Evolutionary conservation across 257 asterid species (phyloP), one percentile per base, ranked within the genome.

Genomic region (Penstemon davidsonii): DNA sequence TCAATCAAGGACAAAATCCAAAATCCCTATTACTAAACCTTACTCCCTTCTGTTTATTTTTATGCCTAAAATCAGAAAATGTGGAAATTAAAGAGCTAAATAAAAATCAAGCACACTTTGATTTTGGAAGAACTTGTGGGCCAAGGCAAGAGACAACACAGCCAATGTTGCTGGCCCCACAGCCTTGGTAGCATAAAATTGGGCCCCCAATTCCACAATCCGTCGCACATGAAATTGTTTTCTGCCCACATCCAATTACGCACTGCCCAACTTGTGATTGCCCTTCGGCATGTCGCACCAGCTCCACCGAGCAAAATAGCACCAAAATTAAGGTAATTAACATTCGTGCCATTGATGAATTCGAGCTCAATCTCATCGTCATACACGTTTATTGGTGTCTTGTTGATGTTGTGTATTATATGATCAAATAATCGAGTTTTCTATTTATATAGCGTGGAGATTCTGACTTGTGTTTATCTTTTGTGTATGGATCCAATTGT

Each of bases 111-210:
- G 15, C 56, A 66, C 71, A 42, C 7, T 42, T 56, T 55, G 65
- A 3, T 60, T 70, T 39, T 2, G 73, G 74, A 1, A 64, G 50
- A 6, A 41, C 9, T 73, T 65, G 77, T 45, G 59, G 13, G 33
- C 74, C 80, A 54, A 67, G 13, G 66, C 85, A 80, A 71, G 82
- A 75, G 10, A 69, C 11, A 4, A 67, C 18, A 19, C 85, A 80
- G 15, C 78, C 47, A 8, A 77, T 67, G 36, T 54, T 38, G 5
- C 67, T 40, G 0, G 75, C 61, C 5, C 71, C 76, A 55, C 85
- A 80, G 5, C 75, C 74, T 49, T 74, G 82, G 58, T 77, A 80
- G 76, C 85, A 80, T 11, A 78, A 8, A 5, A 74, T 4, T n/a
- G 72, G 5, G 15, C 77, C 84, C 42, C 63, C 71, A 6, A 37